Evolutionary conservation across 2,329 filamentous ascomycete species (phyloP), one percentile per base, ranked within the genome.

Genomic region (Microcyclospora pomicola): DNA sequence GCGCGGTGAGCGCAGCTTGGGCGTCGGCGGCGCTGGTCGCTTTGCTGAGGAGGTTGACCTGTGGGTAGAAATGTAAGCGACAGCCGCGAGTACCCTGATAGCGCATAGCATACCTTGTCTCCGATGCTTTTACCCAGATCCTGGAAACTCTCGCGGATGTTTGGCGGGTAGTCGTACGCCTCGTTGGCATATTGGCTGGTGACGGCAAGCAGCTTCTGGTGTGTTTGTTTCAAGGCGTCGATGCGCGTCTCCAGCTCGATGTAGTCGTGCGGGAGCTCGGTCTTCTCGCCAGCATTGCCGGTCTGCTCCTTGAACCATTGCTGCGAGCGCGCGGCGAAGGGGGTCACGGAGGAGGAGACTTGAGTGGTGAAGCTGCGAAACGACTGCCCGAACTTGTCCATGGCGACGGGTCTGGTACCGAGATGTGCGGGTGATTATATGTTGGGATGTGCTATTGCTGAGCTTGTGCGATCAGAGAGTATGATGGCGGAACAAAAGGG

Each of bases 261-360:
- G 65, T 98, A 98, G 65, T 96, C 91, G 51, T 87, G 80, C 33
- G 91, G 91, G 32, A 98, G 83, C 67, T 96, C 82, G 47, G 91
- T 98, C 85, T 93, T 95, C 63, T 96, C 91, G 49, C 94, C 87
- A 45, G 77, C 84, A 65, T 92, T 84, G 36, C 91, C 91, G 45
- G 96, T 75, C 67, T 95, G 87, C 67, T 98, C 91, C 71, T 93
- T 95, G 61, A 94, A 84, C 69, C 88, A 92, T 69, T 98, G 91
- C 63, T 93, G 85, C 40, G 86, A 95, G 58, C 88, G 82, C 56
- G 85, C 82, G 48, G 87, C 86, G 60, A 93, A 94, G 28, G 91
- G 91, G 49, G 84, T 86, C 64, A 96, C 83, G 52, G 80, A 79
- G 48, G 82, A 80, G 58, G 86, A 87, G 56, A 56, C 76, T 60